Evolutionary conservation across 768 basidiomycete species (phyloP), one percentile per base, ranked within the genome.

Genomic region (Boletus fagicola): DNA sequence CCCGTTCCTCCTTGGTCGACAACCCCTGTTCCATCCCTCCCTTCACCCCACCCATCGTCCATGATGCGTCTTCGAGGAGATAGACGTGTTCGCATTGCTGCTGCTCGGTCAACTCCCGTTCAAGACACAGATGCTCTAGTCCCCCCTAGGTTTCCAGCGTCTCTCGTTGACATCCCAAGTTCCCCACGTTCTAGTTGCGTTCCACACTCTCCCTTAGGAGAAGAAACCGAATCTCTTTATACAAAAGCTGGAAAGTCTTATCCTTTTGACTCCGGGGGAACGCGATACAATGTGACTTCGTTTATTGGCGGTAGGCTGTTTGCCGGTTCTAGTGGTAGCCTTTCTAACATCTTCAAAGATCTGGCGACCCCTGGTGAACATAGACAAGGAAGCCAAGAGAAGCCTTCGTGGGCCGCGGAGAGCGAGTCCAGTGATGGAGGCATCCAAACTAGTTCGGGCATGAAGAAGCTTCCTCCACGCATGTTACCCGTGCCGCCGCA

Each of bases 231-330:
- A 42, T 20, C 47, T 8, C 42, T 64, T 42, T 47, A 62, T 48
- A 42, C 45, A 3, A 54, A 60, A n/a, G 58, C 62, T 11, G 59
- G 62, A 39, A 61, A 59, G 42, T 46, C 49, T 43, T 52, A 60
- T 22, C 18, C 39, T 16, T 39, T 9, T 40, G 72, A 75, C 44
- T 82, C 83, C n/a, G 71, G 65, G 12, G 83, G 75, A 15, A 85
- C 80, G 0, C 82, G 80, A 56, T 88, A 83, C 63, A 87, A 89
- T 56, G 85, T 89, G 20, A 90, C 87, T 16, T 89, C 88, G 1
- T 89, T 90, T 65, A 87, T 90, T 60, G 83, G 73, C 43, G 68
- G 80, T 80, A 56, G 57, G 79, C 61, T 31, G 22, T 51, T 61
- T 35, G 5, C 39, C 10, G 22, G 5, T 39, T 35, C 44, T 43